Base-by-base conservation (phyloP, 441 rosid genomes). In the Erodium trifolium region DNA sequence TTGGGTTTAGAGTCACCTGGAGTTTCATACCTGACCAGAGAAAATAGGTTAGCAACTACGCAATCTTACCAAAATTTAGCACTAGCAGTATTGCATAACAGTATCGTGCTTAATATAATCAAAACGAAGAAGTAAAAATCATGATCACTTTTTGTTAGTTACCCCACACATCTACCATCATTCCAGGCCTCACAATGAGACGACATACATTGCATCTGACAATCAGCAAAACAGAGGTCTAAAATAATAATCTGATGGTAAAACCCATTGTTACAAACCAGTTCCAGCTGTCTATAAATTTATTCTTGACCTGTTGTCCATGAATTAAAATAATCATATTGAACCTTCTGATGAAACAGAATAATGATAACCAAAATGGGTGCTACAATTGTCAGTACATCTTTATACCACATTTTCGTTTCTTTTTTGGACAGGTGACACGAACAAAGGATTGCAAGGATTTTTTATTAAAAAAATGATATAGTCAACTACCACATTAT, bases 1-100 rank as follows among this genome's bases (percentile, higher is more conserved):
- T 86, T 96, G 1, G 91, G 78, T 80, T 84, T 93, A 16, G 77
- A 67, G 63, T 80, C 76, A 69, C 80, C 87, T 8, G 81, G 79
- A 72, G 55, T 75, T 73, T 82, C 92, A 75, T 81, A 79, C 90
- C 95, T 89, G 89, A 74, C 68, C 67, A 85, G 13, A 70, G 1
- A 63, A 76, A 66, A 3, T 29, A 68, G 45, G 72, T 66, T 65
- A 37, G 41, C 41, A 65, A 19, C 68, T 29, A 14, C 57, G 14
- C 14, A 47, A 27, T 34, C 57, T 9, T 31, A 69, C 43, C 75
- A 67, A 35, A 11, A 27, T 49, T 34, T 31, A 5, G 62, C 67
- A 63, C 16, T 29, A 23, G 7, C 39, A 23, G 8, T 63, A 17
- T 12, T 5, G 39, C 39, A 63, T 12, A 4, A 63, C 31, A 63